These are phyloP conservation scores for Rhodotorula sphaerocarpa DNA, from an alignment of 768 basidiomycete genomes.

Conservation along the genomic window DNA sequence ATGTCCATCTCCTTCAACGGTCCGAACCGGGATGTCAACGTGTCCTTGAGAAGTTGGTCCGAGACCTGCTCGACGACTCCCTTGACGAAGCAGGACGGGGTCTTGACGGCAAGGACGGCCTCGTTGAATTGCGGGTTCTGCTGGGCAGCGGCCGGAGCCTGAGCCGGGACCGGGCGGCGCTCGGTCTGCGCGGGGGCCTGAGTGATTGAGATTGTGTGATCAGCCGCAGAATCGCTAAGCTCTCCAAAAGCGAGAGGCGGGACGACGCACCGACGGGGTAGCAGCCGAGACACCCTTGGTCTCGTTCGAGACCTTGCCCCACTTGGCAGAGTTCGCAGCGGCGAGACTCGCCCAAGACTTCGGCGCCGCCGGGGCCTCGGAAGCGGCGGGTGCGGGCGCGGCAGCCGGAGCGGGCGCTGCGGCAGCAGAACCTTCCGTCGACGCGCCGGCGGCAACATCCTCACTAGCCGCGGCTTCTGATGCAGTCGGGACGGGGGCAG, in stretches of 20 bases:
- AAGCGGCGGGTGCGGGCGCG: slow-evolving; percentile 40
- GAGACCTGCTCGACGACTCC: slow-evolving; percentile 64
- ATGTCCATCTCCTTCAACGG: slow-evolving; percentile 80
- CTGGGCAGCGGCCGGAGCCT: not conserved
- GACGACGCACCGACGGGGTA: slow-evolving; percentile 35
- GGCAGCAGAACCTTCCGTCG: not conserved
- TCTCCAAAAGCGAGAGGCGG: not conserved
- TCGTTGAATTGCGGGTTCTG: slow-evolving; percentile 51
- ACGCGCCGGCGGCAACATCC: not conserved
- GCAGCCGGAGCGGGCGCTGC: slow-evolving; percentile 37
- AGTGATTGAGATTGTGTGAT: not conserved
- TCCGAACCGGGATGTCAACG: slow-evolving; percentile 62
- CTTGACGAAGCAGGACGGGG: slow-evolving; percentile 86
- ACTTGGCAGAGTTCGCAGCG: slow-evolving; percentile 69
- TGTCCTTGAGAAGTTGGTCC: slow-evolving; percentile 49
- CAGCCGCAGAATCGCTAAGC: slow-evolving; percentile 15
- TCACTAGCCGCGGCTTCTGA: not conserved
- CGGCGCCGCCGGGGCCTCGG: slow-evolving; percentile 49
- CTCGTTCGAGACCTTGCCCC: slow-evolving; percentile 75
- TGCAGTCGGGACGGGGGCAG: too few species aligned
- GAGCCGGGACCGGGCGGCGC: not conserved
- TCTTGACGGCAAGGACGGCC: slow-evolving; percentile 49
- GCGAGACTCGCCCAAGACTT: slow-evolving; percentile 90
- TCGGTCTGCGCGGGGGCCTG: not conserved
- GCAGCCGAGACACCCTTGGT: slow-evolving; percentile 68